Conservation (phyloP, 2,329 filamentous ascomycete species). For the Coleophoma eucalyptorum region DNA sequence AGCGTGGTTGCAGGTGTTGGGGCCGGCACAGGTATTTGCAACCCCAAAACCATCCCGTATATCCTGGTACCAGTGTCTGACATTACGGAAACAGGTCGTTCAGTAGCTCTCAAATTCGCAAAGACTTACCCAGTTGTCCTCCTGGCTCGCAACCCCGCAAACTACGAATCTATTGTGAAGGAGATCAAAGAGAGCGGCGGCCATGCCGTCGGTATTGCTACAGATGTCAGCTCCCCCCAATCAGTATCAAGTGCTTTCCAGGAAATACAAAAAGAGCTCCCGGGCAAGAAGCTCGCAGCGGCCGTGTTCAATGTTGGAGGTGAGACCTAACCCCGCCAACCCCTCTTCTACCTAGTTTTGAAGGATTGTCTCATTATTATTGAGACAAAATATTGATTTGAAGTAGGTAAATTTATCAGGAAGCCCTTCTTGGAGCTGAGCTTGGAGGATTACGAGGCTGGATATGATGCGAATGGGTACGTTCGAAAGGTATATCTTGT, state of each 20-base stretch:
- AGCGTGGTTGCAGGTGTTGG: slow-evolving; percentile 70
- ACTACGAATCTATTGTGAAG: slow-evolving; percentile 60
- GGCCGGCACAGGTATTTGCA: slow-evolving; percentile 52
- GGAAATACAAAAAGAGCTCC: slow-evolving; percentile 56
- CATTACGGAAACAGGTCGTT: slow-evolving; percentile 30
- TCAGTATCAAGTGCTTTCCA: slow-evolving; percentile 57
- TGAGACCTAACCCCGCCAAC: neutral
- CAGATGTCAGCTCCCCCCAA: slow-evolving; percentile 54
- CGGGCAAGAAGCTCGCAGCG: slow-evolving; percentile 51
- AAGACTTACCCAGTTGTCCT: slow-evolving; percentile 69
- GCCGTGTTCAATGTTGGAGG: slow-evolving; percentile 68
- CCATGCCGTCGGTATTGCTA: slow-evolving; percentile 64
- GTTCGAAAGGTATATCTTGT: slow-evolving; percentile 17
- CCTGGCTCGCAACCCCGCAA: slow-evolving; percentile 64
- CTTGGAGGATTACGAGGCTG: slow-evolving; percentile 43
- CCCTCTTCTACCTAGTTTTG: neutral
- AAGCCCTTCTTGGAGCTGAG: slow-evolving; percentile 58
- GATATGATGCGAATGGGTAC: slow-evolving; percentile 45
- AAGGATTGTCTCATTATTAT: too few relatives aligned
- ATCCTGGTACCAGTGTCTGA: neutral
- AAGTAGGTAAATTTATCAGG: slow-evolving; percentile 33
- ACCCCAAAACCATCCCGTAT: too few relatives aligned
- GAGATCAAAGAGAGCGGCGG: slow-evolving; percentile 68
- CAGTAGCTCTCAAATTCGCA: slow-evolving; percentile 54
- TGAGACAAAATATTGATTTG: too few relatives aligned